phyloP scores from a whole-genome alignment of 805 yeast species.

The Kurtzmaniella fragi region DNA sequence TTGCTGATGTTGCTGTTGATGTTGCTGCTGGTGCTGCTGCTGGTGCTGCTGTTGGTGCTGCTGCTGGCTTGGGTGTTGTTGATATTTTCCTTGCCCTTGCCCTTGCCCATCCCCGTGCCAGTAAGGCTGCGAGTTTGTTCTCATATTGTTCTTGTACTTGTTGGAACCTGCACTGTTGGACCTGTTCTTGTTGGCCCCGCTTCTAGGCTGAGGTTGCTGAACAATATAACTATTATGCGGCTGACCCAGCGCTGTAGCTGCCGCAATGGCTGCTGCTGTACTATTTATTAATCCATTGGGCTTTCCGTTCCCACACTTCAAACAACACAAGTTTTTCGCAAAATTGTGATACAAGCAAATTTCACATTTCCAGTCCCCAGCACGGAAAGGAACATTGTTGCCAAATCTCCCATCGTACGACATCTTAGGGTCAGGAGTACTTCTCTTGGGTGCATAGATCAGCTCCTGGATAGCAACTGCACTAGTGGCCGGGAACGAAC shows the following conservation, averaged over 20 bases:
- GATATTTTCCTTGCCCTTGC: background rate
- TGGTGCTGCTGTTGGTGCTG: constrained; percentile 14
- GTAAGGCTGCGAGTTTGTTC: background rate
- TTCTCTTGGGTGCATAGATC: constrained; percentile 27
- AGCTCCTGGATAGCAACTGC: constrained; percentile 67
- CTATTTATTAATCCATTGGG: constrained; percentile 27
- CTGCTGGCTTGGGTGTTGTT: constrained; percentile 7
- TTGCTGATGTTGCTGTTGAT: constrained; percentile 3
- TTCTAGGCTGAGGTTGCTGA: constrained; percentile 32
- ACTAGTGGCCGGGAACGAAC: constrained; percentile 79
- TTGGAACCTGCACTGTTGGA: background rate
- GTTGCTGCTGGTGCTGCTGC: constrained; percentile 8
- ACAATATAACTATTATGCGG: constrained; percentile 32
- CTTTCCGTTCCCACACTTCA: constrained; percentile 80
- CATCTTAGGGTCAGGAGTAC: constrained; percentile 3
- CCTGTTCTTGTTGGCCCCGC: constrained; percentile 8
- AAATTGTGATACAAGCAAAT: constrained; percentile 84
- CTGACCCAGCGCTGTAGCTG: constrained; percentile 45
- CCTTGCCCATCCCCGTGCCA: background rate
- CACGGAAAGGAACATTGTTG: constrained; percentile 82
- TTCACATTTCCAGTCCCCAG: constrained; percentile 96
- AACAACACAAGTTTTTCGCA: constrained; percentile 82
- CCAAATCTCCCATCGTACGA: constrained; percentile 8
- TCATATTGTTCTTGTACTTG: background rate
- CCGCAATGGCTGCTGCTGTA: constrained; percentile 44